Evolutionary conservation across 768 basidiomycete species (phyloP).

Genomic region (Pisolithus albus): DNA sequence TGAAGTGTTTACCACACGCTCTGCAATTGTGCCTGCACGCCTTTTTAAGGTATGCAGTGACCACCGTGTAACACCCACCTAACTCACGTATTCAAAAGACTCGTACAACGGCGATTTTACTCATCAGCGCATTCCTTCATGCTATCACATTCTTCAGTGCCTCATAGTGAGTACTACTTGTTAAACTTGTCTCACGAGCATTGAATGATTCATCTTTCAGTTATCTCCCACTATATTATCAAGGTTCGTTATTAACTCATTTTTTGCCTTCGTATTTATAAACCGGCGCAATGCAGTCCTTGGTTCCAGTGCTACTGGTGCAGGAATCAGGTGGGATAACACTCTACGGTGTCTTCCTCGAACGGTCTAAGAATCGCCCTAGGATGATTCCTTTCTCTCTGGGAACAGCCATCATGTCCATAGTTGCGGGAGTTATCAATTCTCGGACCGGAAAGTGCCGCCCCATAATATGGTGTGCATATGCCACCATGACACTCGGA

Average conservation of each 20-base stretch:
- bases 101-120: conserved; percentile 60
- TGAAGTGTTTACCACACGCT: conserved; percentile 54
- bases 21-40: conserved; percentile 69
- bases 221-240: conserved; percentile 74
- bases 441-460: conserved; percentile 55
- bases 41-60: conserved; percentile 51
- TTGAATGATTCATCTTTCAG: conserved; percentile 2
- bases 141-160: conserved; percentile 54
- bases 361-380: neutral
- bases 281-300: conserved; percentile 35
- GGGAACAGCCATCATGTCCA: conserved; percentile 47
- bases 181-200: neutral
- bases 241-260: conserved; percentile 26
- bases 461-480: conserved; percentile 55
- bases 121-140: conserved; percentile 57
- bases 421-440: conserved; percentile 50
- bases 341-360: neutral
- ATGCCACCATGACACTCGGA: conserved; percentile 51
- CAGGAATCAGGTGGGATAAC: conserved; percentile 52
- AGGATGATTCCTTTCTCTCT: conserved; percentile 76
- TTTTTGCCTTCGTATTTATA: neutral
- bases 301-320: conserved; percentile 64
- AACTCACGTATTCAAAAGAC: conserved; percentile 39
- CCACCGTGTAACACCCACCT: neutral
- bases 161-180: conserved; percentile 17